Evolutionary conservation across 2,329 filamentous ascomycete species (phyloP).

Genomic region (Cladosporium sp.): DNA sequence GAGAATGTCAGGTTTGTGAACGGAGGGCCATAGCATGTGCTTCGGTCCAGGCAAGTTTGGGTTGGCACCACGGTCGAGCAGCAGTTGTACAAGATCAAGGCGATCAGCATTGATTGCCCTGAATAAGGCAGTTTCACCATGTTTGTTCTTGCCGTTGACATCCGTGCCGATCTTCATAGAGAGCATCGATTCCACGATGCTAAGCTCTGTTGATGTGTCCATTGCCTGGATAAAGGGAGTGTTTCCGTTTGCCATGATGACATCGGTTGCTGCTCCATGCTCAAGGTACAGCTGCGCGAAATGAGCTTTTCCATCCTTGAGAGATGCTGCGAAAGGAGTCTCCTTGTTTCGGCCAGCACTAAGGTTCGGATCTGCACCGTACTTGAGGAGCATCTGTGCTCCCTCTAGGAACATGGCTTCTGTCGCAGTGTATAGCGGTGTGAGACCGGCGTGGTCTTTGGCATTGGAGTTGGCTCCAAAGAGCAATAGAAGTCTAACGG

Average conservation of each 20-base stretch:
- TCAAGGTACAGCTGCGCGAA: slow-evolving; percentile 63
- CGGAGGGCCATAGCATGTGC: slow-evolving; percentile 66
- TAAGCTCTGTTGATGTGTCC: slow-evolving; percentile 58
- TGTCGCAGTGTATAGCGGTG: slow-evolving; percentile 57
- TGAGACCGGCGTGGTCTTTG: slow-evolving; percentile 63
- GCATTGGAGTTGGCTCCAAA: slow-evolving; percentile 62
- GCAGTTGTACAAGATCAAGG: slow-evolving; percentile 56
- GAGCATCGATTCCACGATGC: slow-evolving; percentile 61
- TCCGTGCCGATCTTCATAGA: slow-evolving; percentile 57
- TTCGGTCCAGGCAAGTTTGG: slow-evolving; percentile 61
- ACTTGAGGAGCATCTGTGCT: slow-evolving; percentile 63
- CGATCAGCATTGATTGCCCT: slow-evolving; percentile 61
- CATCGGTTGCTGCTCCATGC: slow-evolving; percentile 62
- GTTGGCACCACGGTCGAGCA: slow-evolving; percentile 63
- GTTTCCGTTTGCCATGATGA: slow-evolving; percentile 58
- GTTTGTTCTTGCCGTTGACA: slow-evolving; percentile 60
- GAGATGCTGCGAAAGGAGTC: slow-evolving; percentile 57
- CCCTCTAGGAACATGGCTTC: slow-evolving; percentile 56
- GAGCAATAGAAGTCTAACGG: slow-evolving; percentile 58
- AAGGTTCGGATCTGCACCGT: slow-evolving; percentile 62
- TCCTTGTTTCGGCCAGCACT: slow-evolving; percentile 54
- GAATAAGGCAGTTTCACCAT: slow-evolving; percentile 66
- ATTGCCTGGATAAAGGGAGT: slow-evolving; percentile 64
- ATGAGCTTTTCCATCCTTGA: slow-evolving; percentile 54
- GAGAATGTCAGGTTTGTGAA: slow-evolving; percentile 60